Base-by-base conservation (phyloP, 805 yeast genomes). In the Nakazawaea anatomiae region DNA sequence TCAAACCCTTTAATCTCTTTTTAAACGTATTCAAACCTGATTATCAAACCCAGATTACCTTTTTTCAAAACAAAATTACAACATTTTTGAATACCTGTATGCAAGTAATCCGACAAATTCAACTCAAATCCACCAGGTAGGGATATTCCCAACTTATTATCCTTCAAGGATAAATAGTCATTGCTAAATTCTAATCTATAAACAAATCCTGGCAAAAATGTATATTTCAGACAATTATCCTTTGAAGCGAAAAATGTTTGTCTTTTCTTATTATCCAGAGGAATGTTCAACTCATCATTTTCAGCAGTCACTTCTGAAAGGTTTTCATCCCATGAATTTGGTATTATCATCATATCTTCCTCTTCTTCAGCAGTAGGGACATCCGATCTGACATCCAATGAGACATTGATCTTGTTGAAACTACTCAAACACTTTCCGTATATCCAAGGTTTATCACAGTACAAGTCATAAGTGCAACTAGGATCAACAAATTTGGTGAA, bases 401-500 rank as follows among this genome's bases (percentile, higher is more conserved):
- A 56, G 25, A 62, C 64, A 5, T 71, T 64, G 40, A 83, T 65
- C 42, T 66, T 70, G 25, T 82, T 80, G 58, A 84, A 75, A 48
- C 85, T 77, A 46, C 81, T 74, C 53, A 83, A 63, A 0, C 80
- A 84, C 42, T 77, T 73, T 1, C 89, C 88, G 55, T 83, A 84
- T 11, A 85, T 62, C 58, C 67, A 84, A 1, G 90, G 90, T 57
- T 73, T 71, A 42, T 82, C 87, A 35, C 69, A 67, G 58, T 80
- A 80, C 4, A 80, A 64, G 57, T 85, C 89, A 4, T 85, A 87
- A 34, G 73, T 76, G 8, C 83, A 79, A 27, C 85, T 78, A n/a
- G 84, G 83, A 60, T 82, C 86, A 44, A 85, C 76, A 54, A 74
- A 70, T 70, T 76, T 70, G 44, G 75, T 75, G 69, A 83, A 84